Conservation (phyloP, 352 stramenopile species). For the Globisporangium paroecandrum region DNA sequence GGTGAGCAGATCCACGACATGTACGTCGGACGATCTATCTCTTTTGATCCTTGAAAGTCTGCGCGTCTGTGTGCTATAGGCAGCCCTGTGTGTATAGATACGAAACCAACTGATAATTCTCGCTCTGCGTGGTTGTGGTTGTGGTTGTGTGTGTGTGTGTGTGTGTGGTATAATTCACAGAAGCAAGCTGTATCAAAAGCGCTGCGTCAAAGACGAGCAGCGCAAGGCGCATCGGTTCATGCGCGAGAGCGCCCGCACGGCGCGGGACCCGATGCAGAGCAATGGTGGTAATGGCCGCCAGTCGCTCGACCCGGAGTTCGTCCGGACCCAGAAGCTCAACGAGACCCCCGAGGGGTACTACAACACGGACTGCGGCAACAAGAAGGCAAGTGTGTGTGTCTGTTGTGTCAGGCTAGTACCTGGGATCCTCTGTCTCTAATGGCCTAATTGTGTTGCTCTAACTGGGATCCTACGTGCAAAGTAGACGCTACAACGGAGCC, state of each 20-base stretch:
- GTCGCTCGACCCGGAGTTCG: constrained; percentile 45
- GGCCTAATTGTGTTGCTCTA: neutral
- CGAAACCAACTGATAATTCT: neutral
- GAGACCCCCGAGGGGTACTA: constrained; percentile 52
- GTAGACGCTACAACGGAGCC: constrained; percentile 40
- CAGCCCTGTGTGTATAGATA: neutral
- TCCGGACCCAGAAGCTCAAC: constrained; percentile 39
- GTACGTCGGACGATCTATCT: constrained; percentile 19
- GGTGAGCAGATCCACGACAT: constrained; percentile 76
- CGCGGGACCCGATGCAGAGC: constrained; percentile 22
- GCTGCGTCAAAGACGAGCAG: constrained; percentile 62
- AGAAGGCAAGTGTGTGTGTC: constrained; percentile 31
- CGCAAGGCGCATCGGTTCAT: constrained; percentile 52
- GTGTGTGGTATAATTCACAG: constrained; percentile 15
- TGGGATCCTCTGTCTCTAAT: neutral
- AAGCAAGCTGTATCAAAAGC: constrained; percentile 67
- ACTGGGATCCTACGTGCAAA: neutral
- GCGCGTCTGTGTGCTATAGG: neutral
- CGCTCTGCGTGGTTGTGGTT: neutral
- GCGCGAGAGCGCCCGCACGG: constrained; percentile 34
- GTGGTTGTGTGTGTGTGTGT: no score
- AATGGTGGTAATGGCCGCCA: constrained; percentile 23
- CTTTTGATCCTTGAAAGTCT: neutral
- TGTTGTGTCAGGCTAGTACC: neutral
- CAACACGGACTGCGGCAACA: constrained; percentile 59